phyloP scores from a whole-genome alignment of 257 asterid genomes.

The Avicennia marina region DNA sequence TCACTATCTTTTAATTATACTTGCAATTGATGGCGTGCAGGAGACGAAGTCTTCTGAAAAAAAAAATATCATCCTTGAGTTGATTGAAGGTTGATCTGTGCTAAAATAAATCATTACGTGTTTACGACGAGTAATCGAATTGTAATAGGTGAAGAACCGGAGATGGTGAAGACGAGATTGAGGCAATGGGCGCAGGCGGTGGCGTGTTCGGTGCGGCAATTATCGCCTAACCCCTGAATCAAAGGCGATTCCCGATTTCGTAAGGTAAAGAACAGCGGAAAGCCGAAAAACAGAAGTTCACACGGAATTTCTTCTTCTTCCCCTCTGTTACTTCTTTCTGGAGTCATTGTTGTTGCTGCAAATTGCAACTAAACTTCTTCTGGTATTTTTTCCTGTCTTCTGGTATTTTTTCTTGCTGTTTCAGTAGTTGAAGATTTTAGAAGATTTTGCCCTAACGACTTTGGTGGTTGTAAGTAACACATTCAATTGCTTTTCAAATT shows the following conservation, averaged over 20 bases:
- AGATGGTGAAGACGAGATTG: slow-evolving; percentile 48
- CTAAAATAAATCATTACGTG: background rate
- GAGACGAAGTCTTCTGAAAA: no score
- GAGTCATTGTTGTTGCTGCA: no score
- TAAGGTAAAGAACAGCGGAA: background rate
- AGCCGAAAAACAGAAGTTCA: no score
- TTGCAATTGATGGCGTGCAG: background rate
- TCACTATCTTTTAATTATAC: background rate
- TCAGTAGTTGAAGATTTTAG: no score
- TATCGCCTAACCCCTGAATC: slow-evolving; percentile 25
- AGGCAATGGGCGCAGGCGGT: slow-evolving; percentile 85
- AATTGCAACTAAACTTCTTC: no score
- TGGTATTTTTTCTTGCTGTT: no score
- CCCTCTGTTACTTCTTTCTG: no score
- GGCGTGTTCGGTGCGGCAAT: slow-evolving; percentile 55
- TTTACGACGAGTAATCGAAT: background rate
- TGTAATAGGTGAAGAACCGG: slow-evolving; percentile 48
- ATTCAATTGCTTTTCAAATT: no score
- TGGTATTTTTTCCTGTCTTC: no score
- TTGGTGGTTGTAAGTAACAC: no score
- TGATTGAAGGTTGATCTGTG: background rate
- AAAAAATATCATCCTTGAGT: no score
- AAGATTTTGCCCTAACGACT: no score
- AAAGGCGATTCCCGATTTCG: slow-evolving; percentile 4
- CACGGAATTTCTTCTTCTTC: background rate